Percentiles rank a stretch among this genome's conserved stretches.
phyloP scores from a whole-genome alignment of 495 filamentous ascomycete genomes.

The Platismatia glauca region DNA sequence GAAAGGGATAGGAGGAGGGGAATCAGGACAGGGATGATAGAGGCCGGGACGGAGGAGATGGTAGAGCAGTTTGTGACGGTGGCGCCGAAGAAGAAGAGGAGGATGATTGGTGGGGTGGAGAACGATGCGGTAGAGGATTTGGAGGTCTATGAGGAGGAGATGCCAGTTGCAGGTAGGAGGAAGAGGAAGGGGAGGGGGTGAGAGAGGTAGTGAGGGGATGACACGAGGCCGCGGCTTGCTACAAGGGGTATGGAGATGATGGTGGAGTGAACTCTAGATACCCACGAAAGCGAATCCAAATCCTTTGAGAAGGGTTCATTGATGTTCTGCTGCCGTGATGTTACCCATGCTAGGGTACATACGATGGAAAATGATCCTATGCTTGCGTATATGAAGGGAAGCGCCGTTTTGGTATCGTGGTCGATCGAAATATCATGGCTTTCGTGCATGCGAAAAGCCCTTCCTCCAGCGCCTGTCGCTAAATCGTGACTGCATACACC shows the following conservation, averaged over 20 bases:
- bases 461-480: neutral
- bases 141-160: too few species aligned
- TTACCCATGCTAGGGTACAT: neutral
- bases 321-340: neutral
- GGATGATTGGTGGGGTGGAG: slow-evolving; percentile 7
- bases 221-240: neutral
- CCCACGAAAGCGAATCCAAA: neutral
- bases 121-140: slow-evolving; percentile 18
- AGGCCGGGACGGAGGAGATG: too few species aligned
- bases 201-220: neutral
- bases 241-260: neutral
- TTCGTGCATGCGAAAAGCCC: neutral
- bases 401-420: neutral
- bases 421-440: neutral
- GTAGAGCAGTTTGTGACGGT: neutral
- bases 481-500: neutral
- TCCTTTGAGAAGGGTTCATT: neutral
- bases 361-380: neutral
- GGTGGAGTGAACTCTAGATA: neutral
- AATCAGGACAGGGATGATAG: slow-evolving; percentile 15
- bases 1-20: slow-evolving; percentile 13
- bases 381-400: neutral
- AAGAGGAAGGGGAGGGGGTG: slow-evolving; percentile 10
- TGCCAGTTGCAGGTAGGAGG: neutral
- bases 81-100: neutral